These are phyloP conservation scores for Dryadomyces quercivorus DNA, from an alignment of 2,329 filamentous ascomycete species.

Conservation along the genomic window DNA sequence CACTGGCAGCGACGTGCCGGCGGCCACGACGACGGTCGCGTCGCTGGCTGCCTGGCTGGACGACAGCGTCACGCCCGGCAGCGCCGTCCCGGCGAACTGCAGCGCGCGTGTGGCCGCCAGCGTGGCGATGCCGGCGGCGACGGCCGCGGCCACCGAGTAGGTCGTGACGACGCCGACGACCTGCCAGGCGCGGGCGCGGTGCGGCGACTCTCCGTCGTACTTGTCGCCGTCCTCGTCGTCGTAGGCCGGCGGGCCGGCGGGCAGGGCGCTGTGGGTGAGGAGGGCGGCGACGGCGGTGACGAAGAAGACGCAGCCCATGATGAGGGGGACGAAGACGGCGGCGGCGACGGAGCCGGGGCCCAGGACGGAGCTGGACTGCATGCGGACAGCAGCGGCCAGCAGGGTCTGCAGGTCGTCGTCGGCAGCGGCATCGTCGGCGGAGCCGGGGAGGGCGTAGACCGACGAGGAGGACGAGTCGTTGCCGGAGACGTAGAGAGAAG, in stretches of 20 bases:
- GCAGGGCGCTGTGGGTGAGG: background rate
- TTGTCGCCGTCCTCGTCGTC: background rate
- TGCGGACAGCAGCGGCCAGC: conserved; percentile 5
- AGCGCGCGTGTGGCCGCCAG: conserved; percentile 11
- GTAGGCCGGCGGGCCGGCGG: background rate
- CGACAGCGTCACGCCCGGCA: conserved; percentile 4
- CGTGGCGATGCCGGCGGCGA: conserved; percentile 9
- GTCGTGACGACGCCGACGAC: conserved; percentile 6
- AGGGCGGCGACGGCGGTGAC: conserved; percentile 6
- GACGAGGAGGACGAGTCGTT: background rate
- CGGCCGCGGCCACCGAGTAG: conserved; percentile 7
- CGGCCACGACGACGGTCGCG: background rate
- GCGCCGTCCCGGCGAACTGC: conserved; percentile 9
- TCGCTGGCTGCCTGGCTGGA: background rate
- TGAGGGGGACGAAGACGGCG: conserved; percentile 9
- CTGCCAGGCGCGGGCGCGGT: conserved; percentile 3
- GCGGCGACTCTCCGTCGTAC: background rate
- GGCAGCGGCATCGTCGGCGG: conserved; percentile 2
- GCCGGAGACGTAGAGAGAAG: conserved; percentile 2
- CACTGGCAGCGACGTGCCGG: conserved; percentile 10
- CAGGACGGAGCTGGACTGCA: conserved; percentile 8
- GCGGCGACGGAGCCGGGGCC: conserved; percentile 8
- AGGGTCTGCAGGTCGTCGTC: conserved; percentile 7
- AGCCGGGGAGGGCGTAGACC: conserved; percentile 9
- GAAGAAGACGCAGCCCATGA: conserved; percentile 9